Percentiles rank a stretch among this genome's conserved stretches.
These are phyloP conservation scores for Mimosa pudica DNA, from an alignment of 306 rosid genomes.

Conservation along the genomic window DNA sequence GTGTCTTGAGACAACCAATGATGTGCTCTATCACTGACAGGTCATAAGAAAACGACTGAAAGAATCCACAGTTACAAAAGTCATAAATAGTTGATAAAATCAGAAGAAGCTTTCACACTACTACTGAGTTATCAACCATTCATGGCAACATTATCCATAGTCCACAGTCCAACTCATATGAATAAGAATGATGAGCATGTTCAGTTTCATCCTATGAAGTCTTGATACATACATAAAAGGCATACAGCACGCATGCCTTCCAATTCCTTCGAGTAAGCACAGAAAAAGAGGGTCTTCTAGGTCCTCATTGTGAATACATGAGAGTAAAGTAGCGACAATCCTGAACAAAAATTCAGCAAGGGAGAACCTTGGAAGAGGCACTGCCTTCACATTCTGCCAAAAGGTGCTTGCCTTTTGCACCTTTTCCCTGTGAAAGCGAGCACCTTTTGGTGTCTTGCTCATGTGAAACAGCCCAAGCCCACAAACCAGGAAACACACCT, in stretches of 20 bases:
- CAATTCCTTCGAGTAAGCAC: not conserved
- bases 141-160: slow-evolving; percentile 1
- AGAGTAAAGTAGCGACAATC: not conserved
- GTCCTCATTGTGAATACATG: not conserved
- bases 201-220: not conserved
- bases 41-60: slow-evolving; percentile 22
- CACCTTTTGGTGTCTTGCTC: not conserved
- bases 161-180: slow-evolving; percentile 12
- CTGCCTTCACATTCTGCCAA: not conserved
- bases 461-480: not conserved
- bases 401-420: not conserved
- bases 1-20: slow-evolving; percentile 1
- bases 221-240: not conserved
- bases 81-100: slow-evolving; percentile 30
- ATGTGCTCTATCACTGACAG: slow-evolving; percentile 12
- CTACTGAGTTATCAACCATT: slow-evolving; percentile 9
- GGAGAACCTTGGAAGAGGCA: slow-evolving; percentile 4
- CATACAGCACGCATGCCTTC: not conserved
- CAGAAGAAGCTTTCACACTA: slow-evolving; percentile 26
- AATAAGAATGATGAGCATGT: not conserved
- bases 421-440: not conserved
- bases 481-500: not conserved
- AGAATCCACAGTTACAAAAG: slow-evolving; percentile 23
- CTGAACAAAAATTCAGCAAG: not conserved
- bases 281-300: not conserved